phyloP scores from a whole-genome alignment of 1,284 basidiomycete genomes.

The Leccinum subatratum region DNA sequence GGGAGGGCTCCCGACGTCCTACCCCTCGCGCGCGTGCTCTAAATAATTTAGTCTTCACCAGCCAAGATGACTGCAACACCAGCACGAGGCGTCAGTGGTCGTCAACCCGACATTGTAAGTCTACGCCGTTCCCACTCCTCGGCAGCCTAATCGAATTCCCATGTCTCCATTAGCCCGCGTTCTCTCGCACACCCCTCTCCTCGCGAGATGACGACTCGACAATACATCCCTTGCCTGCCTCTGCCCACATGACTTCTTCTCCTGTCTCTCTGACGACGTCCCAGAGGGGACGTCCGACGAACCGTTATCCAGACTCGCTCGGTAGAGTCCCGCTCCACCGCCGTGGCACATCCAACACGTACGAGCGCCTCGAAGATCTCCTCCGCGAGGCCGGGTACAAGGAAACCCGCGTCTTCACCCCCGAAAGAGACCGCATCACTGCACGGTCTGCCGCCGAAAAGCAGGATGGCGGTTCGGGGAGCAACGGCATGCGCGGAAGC shows the following conservation, averaged over 20 bases:
- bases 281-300: constrained; percentile 33
- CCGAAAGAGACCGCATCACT: constrained; percentile 60
- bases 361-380: constrained; percentile 77
- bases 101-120: constrained; percentile 22
- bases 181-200: constrained; percentile 10
- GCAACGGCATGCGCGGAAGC: constrained; percentile 31
- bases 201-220: constrained; percentile 9
- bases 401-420: constrained; percentile 82
- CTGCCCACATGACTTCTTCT: constrained; percentile 4
- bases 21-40: neutral
- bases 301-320: constrained; percentile 54
- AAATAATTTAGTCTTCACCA: constrained; percentile 1
- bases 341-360: constrained; percentile 70
- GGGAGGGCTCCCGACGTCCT: constrained; percentile 9
- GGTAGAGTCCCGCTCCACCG: constrained; percentile 66
- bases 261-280: constrained; percentile 35
- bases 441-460: constrained; percentile 28
- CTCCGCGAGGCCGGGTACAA: constrained; percentile 83
- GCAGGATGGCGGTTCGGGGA: constrained; percentile 26
- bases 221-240: constrained; percentile 13
- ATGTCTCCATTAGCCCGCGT: constrained; percentile 13
- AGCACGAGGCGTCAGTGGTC: constrained; percentile 12
- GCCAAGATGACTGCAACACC: constrained; percentile 17
- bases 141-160: constrained; percentile 15
- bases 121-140: neutral